phyloP scores from a whole-genome alignment of 495 filamentous ascomycete species.

The Neurospora sp. region DNA sequence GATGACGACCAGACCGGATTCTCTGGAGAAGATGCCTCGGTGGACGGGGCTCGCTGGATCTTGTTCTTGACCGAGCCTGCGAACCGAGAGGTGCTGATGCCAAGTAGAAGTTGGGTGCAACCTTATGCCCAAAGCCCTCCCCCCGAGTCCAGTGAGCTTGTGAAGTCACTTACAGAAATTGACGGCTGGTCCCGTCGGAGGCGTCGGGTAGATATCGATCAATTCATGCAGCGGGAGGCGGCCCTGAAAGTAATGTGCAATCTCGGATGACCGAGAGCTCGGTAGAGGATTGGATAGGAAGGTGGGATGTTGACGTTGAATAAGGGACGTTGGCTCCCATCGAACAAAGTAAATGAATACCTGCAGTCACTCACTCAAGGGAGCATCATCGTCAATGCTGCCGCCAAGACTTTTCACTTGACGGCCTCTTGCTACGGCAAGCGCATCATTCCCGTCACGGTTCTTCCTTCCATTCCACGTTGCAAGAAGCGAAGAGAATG shows the following conservation, averaged over 20 bases:
- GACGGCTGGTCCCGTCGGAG: not conserved
- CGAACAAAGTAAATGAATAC: not conserved
- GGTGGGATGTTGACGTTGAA: not conserved
- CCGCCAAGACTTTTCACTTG: not conserved
- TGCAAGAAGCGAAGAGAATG: not conserved
- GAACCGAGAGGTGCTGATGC: not conserved
- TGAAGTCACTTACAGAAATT: not conserved
- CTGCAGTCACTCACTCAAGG: not conserved
- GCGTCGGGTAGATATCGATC: not conserved
- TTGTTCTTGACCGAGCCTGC: not conserved
- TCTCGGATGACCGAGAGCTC: not conserved
- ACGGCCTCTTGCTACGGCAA: not conserved
- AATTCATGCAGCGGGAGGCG: not conserved
- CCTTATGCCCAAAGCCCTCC: not conserved
- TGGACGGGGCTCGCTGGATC: not conserved
- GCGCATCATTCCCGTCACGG: not conserved
- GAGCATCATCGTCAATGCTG: not conserved
- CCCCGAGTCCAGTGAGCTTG: not conserved
- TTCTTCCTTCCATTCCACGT: not conserved
- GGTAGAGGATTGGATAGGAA: not conserved
- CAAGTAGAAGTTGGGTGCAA: not conserved
- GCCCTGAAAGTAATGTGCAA: not conserved
- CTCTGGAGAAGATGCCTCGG: not conserved
- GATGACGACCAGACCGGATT: not conserved
- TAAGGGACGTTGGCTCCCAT: not conserved